Conservation (phyloP, 2,329 filamentous ascomycete species). For the Drechslera avenae region DNA sequence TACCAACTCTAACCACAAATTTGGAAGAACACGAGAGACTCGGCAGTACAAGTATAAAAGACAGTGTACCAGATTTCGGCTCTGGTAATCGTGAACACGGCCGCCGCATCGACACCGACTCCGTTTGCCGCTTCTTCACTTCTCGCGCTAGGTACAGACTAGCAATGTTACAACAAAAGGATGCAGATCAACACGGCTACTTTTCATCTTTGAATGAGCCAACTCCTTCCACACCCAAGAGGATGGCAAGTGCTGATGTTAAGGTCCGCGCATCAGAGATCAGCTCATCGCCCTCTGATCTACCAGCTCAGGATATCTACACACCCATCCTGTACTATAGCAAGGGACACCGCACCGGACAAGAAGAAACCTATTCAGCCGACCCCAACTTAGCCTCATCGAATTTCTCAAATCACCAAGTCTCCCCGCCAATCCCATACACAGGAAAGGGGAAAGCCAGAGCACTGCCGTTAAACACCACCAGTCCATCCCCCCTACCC, state of each 20-base stretch:
- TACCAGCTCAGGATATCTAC: no score
- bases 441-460: background rate
- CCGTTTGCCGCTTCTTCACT: background rate
- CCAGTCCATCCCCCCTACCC: background rate
- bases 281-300: background rate
- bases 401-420: background rate
- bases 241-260: background rate
- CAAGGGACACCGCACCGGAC: no score
- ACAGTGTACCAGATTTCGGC: background rate
- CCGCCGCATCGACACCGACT: slow-evolving; percentile 6
- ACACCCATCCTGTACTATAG: no score
- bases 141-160: background rate
- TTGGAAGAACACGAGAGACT: background rate
- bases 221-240: background rate
- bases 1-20: background rate
- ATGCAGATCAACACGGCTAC: background rate
- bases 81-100: slow-evolving; percentile 1
- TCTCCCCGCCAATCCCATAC: background rate
- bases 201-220: background rate
- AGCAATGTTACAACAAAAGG: background rate
- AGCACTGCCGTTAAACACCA: background rate
- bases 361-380: no score
- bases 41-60: background rate
- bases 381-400: no score
- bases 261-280: background rate